Percentiles rank a stretch among this genome's conserved stretches.
Conservation (phyloP, 257 asterid genomes). For the Solanum bukasovii region DNA sequence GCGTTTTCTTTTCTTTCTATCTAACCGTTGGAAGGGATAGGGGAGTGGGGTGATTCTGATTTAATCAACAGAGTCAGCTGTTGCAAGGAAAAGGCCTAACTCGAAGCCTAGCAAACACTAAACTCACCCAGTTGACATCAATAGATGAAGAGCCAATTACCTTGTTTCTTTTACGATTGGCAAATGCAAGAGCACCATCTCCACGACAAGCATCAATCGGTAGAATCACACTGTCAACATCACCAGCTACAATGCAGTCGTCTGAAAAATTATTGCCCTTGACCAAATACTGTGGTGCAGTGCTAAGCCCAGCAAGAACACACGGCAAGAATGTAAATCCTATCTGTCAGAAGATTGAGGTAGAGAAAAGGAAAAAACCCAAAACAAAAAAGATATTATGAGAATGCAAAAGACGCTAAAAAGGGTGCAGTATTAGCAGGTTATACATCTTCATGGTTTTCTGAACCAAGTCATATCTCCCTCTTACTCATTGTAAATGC, state of each 20-base stretch:
- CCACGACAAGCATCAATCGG: slow-evolving; percentile 87
- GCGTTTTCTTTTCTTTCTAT: neutral
- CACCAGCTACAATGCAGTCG: slow-evolving; percentile 45
- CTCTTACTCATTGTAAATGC: neutral
- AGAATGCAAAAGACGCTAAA: neutral
- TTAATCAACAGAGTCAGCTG: neutral
- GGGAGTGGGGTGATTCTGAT: neutral
- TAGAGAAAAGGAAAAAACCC: neutral
- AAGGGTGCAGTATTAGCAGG: neutral
- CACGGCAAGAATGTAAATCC: slow-evolving; percentile 98
- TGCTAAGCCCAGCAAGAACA: slow-evolving; percentile 83
- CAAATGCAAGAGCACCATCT: slow-evolving; percentile 75
- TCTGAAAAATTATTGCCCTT: slow-evolving; percentile 15
- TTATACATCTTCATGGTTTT: neutral
- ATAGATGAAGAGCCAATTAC: slow-evolving; percentile 15
- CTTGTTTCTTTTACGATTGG: slow-evolving; percentile 31
- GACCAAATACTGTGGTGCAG: slow-evolving; percentile 68
- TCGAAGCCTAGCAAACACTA: neutral
- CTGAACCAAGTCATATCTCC: neutral
- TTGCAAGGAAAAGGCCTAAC: neutral
- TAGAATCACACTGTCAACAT: slow-evolving; percentile 83
- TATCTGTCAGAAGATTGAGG: slow-evolving; percentile 29
- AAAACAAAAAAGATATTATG: neutral
- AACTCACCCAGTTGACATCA: neutral
- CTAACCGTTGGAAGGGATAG: neutral